Percentiles rank a stretch among this genome's conserved stretches.
These are phyloP conservation scores for Basipetospora chlamydospora DNA, from an alignment of 2,329 filamentous ascomycete species.

Conservation along the genomic window DNA sequence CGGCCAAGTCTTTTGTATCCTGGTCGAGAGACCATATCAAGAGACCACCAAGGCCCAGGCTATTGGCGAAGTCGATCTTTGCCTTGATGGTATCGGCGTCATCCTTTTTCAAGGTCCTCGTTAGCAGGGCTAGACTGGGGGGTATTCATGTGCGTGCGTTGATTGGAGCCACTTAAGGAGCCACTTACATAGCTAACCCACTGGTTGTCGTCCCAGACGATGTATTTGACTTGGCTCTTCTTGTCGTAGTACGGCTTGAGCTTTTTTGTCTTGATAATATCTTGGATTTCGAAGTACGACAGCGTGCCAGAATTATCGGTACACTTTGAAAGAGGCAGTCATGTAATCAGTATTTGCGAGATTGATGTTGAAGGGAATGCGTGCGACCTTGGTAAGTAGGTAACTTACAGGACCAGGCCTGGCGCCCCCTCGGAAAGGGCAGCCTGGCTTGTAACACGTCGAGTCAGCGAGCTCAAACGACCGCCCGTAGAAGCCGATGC, in stretches of 20 bases:
- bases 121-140: too few species aligned
- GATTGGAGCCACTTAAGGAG: too few species aligned
- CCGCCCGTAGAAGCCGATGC: conserved; percentile 27
- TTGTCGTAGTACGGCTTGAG: conserved; percentile 14
- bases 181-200: conserved; percentile 18
- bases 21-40: conserved; percentile 21
- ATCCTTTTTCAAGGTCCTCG: conserved; percentile 18
- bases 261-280: conserved; percentile 12
- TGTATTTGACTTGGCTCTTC: conserved; percentile 16
- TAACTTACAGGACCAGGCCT: conserved; percentile 8
- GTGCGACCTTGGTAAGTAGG: too few species aligned
- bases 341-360: too few species aligned
- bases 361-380: too few species aligned
- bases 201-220: conserved; percentile 21
- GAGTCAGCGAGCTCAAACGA: conserved; percentile 10
- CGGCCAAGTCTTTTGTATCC: conserved; percentile 9
- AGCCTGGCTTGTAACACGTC: conserved; percentile 9
- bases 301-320: conserved; percentile 13
- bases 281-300: conserved; percentile 12
- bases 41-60: conserved; percentile 15
- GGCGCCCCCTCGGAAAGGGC: conserved; percentile 6
- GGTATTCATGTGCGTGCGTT: too few species aligned
- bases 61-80: conserved; percentile 19
- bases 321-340: too few species aligned
- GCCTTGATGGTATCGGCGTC: conserved; percentile 19